Base-by-base conservation (phyloP, 805 yeast species). In the Clavispora fructus region DNA sequence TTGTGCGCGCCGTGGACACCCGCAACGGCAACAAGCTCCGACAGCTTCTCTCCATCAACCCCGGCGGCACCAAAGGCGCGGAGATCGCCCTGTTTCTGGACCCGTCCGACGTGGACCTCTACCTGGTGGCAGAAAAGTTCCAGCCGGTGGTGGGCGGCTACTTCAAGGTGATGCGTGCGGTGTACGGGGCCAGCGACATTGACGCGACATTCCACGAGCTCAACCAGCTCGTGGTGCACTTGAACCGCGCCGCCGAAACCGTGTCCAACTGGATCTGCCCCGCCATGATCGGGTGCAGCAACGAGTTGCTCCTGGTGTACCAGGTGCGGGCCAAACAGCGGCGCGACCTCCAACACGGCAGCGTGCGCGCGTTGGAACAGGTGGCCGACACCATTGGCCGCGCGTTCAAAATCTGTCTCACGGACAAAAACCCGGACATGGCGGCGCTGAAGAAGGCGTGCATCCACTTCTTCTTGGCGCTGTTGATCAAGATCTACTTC, bases 361-460 rank as follows among this genome's bases (percentile, higher is more conserved):
- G 51, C 64, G 12, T 45, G 53, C 13, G 51, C 67, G 17, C 52
- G 6, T 51, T 77, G 48, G 86, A 82, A 46, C 71, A 69, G 39
- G 75, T 87, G 37, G 83, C 87, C 0, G 69, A 82, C 49, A 74
- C 83, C 2, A 72, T 89, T 45, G 89, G 88, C 62, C 75, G 80
- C 49, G 78, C 91, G 7, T 85, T 88, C 66, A 87, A 85, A 47
- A 60, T 85, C 4, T 87, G 95, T 51, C 69, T 90, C 39, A 87
- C 86, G 51, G 97, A 90, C 63, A 75, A 91, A 47, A 81, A 80
- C 49, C 76, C 79, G n/a, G 77, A 76, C 26, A 41, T 62, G 17
- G 42, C 40, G 0, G 55, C 56, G 12, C 78, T 84, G 49, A 85
- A 86, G 58, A 74, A 83, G 56, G 63, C 65, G 51, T 86, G 83